Evolutionary conservation across 108 stramenopile genomes (phyloP), one percentile per base, ranked within the genome.

Genomic region (Hondaea fermentalgiana): DNA sequence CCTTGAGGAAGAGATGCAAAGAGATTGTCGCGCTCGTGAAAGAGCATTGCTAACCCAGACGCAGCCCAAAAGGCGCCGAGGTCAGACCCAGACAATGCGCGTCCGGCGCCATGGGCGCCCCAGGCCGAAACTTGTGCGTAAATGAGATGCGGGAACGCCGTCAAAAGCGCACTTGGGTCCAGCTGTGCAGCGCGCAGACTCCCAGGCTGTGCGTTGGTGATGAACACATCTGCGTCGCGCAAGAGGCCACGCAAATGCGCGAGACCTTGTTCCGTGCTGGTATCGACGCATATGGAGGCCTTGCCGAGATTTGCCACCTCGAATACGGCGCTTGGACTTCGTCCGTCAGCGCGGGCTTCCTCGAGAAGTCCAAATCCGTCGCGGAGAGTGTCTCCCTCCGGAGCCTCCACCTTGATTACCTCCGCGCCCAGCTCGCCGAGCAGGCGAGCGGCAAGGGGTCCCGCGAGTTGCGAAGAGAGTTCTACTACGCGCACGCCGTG

Each of bases 11-110:
- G 25, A 8, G 64, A 14, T 17, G 25, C 64, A 83, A 25, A 83
- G n/a, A 83, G 45, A 45, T 12, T 35, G 51, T 47, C n/a, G 23
- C 28, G 49, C n/a, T 83, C 12, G 51, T 83, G 76, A 12, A 83
- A 12, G n/a, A 83, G 76, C 49, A 45, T 35, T 14, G 49, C n/a
- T 12, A 83, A 23, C 8, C 76, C 76, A 6, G 76, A 25, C n/a
- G 76, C 76, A 3, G 76, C 51, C 76, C 76, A 83, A 83, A 83
- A 83, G 19, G 76, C 45, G n/a, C 76, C 76, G 51, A 83, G 19
- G 76, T 83, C 76, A 6, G n/a, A 83, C 2, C 76, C 76, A 6
- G 76, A 23, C 76, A 53, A 6, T 3, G 45, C 28, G 45, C 51
- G 45, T 19, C 51, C 76, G n/a, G 76, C 49, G 49, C 76, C 76